Base-by-base conservation (phyloP, 495 filamentous ascomycete species). In the Hypoxylon trugodes region DNA sequence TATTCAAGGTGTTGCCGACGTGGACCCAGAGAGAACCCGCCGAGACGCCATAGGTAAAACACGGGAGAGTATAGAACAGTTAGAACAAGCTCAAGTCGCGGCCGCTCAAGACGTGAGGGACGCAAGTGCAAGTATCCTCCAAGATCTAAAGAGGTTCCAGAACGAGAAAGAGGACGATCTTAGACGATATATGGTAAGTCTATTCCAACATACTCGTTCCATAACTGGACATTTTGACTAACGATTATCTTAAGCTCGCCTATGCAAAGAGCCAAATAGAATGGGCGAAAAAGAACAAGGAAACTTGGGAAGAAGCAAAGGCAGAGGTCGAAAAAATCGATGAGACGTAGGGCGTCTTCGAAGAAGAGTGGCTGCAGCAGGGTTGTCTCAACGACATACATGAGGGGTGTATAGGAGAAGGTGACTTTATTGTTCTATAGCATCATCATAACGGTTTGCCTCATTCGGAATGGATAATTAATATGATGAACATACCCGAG, bases 211-310 rank as follows among this genome's bases (percentile, higher is more conserved):
- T 19, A 1, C 6, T 15, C n/a, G n/a, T 28, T 19, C 12, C 0
- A 2, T 9, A 26, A 1, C 65, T 12, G 6, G 7, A 30, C 33
- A 28, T 47, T 7, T 30, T 16, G 33, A 47, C 35, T 59, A 54
- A 66, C 54, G 18, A 26, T 37, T 42, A 21, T n/a, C 50, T 42
- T 15, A 56, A 98, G 94, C 84, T 97, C 63, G 90, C 92, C 40
- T 98, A 96, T 71, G 95, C 95, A 8, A 89, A 87, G 69, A 93
- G 89, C 73, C 95, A 98, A 72, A 88, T 98, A 55, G 92, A 98
- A 73, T 98, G 95, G 95, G 96, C 95, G n/a, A 92, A 88, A 74
- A 95, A 95, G 79, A 97, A 93, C 68, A 87, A 95, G 66, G 93
- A 96, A 69, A 92, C 91, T 2, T 98, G 95, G 95, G 91, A 93